phyloP scores from a whole-genome alignment of 1,284 basidiomycete species.

The Leccinum ambiguum region DNA sequence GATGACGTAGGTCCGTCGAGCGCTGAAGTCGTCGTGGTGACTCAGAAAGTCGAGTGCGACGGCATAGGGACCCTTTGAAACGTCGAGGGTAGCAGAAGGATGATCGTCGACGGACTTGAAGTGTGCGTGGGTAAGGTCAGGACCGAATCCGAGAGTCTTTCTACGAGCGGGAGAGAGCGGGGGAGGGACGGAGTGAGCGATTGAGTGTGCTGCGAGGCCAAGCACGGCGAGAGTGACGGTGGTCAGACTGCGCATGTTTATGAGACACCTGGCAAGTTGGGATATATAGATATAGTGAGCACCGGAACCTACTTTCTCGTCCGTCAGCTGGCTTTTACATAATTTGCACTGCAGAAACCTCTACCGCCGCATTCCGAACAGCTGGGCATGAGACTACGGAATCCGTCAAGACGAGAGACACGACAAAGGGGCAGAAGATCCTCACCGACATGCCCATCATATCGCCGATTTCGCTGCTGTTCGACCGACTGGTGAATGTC shows the following conservation, averaged over 20 bases:
- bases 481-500: too few relatives aligned
- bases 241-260: constrained; percentile 35
- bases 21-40: constrained; percentile 26
- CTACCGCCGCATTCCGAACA: too few relatives aligned
- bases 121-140: constrained; percentile 67
- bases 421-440: too few relatives aligned
- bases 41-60: constrained; percentile 63
- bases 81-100: constrained; percentile 33
- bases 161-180: constrained; percentile 33
- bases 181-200: constrained; percentile 29
- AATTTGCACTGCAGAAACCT: too few relatives aligned
- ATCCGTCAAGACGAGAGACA: too few relatives aligned
- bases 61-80: constrained; percentile 48
- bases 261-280: background rate
- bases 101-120: constrained; percentile 51
- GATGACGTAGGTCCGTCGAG: constrained; percentile 52
- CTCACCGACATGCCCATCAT: too few relatives aligned
- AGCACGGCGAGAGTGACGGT: constrained; percentile 35
- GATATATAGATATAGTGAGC: too few relatives aligned
- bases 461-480: too few relatives aligned
- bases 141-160: constrained; percentile 83
- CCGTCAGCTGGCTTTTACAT: too few relatives aligned
- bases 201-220: constrained; percentile 35
- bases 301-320: too few relatives aligned
- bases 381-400: too few relatives aligned